Conservation (phyloP, 768 basidiomycete genomes). For the Amanita muscaria region DNA sequence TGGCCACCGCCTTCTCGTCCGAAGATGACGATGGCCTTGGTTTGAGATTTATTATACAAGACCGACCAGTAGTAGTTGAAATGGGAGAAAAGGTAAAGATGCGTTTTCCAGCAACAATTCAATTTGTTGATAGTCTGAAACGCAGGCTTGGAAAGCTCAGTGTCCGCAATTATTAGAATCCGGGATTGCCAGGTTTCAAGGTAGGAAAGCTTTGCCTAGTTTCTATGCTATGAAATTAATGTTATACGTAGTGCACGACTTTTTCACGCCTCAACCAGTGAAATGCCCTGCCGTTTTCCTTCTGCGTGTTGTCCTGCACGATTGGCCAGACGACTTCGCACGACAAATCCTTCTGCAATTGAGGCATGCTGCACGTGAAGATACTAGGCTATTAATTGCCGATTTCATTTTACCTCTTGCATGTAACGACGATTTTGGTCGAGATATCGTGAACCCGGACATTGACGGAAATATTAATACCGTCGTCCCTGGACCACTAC, state of each 20-base stretch:
- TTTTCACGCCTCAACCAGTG: slow-evolving; percentile 58
- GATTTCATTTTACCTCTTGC: slow-evolving; percentile 67
- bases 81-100: slow-evolving; percentile 42
- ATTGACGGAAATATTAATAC: slow-evolving; percentile 30
- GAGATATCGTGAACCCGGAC: background rate
- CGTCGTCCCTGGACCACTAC: slow-evolving; percentile 50
- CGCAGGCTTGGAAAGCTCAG: slow-evolving; percentile 48
- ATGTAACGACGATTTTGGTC: slow-evolving; percentile 42
- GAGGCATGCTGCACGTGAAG: slow-evolving; percentile 37
- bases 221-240: background rate
- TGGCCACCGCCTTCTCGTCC: slow-evolving; percentile 26
- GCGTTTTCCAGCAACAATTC: slow-evolving; percentile 1
- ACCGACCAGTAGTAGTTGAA: slow-evolving; percentile 43
- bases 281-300: slow-evolving; percentile 54
- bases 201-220: slow-evolving; percentile 18
- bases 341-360: slow-evolving; percentile 35
- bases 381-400: slow-evolving; percentile 58
- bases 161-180: slow-evolving; percentile 49
- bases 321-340: slow-evolving; percentile 64
- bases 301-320: slow-evolving; percentile 64
- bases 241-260: slow-evolving; percentile 50
- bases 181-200: slow-evolving; percentile 46
- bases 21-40: slow-evolving; percentile 11
- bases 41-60: slow-evolving; percentile 53
- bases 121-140: slow-evolving; percentile 10